phyloP scores from a whole-genome alignment of 148 eudicot species.

The Arbutus unedo region DNA sequence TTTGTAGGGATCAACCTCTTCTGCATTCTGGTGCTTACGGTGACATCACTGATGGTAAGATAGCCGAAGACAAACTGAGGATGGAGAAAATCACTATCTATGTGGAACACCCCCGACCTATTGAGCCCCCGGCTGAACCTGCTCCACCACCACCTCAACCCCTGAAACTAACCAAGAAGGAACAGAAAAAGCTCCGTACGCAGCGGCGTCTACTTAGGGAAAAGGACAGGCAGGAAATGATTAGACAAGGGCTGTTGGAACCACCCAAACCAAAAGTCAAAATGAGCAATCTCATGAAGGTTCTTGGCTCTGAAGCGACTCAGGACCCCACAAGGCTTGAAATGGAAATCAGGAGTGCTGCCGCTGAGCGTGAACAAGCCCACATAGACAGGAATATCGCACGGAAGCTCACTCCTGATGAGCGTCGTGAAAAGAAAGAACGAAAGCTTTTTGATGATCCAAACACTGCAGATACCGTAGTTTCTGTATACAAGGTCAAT shows the following conservation, averaged over 20 bases:
- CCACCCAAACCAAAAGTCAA: constrained; percentile 93
- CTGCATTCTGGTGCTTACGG: constrained; percentile 49
- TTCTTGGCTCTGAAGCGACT: constrained; percentile 92
- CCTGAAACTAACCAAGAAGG: constrained; percentile 86
- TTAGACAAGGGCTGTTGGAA: constrained; percentile 82
- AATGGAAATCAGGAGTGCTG: constrained; percentile 86
- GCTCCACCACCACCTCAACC: constrained; percentile 95
- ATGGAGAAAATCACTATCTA: constrained; percentile 81
- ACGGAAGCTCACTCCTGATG: constrained; percentile 90
- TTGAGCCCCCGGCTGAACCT: constrained; percentile 88
- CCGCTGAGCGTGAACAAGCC: constrained; percentile 96
- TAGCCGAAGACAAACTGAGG: constrained; percentile 53
- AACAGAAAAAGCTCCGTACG: constrained; percentile 91
- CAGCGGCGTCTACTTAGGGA: constrained; percentile 80
- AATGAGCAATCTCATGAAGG: constrained; percentile 97
- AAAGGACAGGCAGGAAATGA: constrained; percentile 94
- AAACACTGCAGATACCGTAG: constrained; percentile 61
- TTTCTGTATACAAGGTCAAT: constrained; percentile 75
- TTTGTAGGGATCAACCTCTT: constrained; percentile 82
- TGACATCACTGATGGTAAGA: constrained; percentile 37
- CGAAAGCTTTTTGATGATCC: constrained; percentile 92
- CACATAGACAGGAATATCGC: constrained; percentile 88
- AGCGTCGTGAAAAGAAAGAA: constrained; percentile 89
- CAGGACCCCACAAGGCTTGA: constrained; percentile 91
- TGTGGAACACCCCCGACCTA: constrained; percentile 87